Evolutionary conservation across 441 rosid genomes (phyloP).

Genomic region (Isatis lusitanica): DNA sequence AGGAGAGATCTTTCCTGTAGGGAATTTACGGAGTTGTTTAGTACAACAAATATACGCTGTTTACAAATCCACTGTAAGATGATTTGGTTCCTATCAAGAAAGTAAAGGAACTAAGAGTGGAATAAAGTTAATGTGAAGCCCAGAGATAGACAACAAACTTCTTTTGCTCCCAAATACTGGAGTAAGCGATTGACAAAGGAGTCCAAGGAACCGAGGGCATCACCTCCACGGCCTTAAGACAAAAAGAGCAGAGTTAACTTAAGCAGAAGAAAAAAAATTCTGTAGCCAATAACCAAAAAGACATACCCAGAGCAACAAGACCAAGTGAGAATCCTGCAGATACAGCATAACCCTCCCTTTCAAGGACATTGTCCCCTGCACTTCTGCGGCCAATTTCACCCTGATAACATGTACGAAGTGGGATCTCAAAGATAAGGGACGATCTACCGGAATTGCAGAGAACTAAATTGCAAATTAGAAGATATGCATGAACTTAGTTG

Average conservation of each 20-base stretch:
- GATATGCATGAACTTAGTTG: slow-evolving; percentile 8
- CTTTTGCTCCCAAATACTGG: slow-evolving; percentile 90
- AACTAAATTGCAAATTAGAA: slow-evolving; percentile 3
- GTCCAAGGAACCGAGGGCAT: slow-evolving; percentile 73
- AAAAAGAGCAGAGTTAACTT: slow-evolving; percentile 29
- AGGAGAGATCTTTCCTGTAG: slow-evolving; percentile 75
- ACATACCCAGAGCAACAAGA: slow-evolving; percentile 93
- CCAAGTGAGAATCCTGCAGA: slow-evolving; percentile 98
- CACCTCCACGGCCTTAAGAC: slow-evolving; percentile 87
- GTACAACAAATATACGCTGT: slow-evolving; percentile 11
- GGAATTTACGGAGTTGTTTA: slow-evolving; percentile 26
- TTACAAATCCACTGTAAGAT: slow-evolving; percentile 18
- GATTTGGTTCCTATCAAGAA: slow-evolving; percentile 17
- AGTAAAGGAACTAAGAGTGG: slow-evolving; percentile 5
- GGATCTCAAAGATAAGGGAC: slow-evolving; percentile 29
- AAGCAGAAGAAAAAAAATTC: neutral
- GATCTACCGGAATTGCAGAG: neutral
- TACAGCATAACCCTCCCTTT: slow-evolving; percentile 98
- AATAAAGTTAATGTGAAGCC: slow-evolving; percentile 36
- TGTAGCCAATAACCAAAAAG: slow-evolving; percentile 2
- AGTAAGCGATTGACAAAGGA: slow-evolving; percentile 79
- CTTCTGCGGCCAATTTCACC: slow-evolving; percentile 97
- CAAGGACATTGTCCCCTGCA: slow-evolving; percentile 98
- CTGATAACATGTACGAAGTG: slow-evolving; percentile 43
- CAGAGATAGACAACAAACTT: slow-evolving; percentile 55